phyloP scores from a whole-genome alignment of 352 stramenopile genomes.

The Pythium oligandrum region DNA sequence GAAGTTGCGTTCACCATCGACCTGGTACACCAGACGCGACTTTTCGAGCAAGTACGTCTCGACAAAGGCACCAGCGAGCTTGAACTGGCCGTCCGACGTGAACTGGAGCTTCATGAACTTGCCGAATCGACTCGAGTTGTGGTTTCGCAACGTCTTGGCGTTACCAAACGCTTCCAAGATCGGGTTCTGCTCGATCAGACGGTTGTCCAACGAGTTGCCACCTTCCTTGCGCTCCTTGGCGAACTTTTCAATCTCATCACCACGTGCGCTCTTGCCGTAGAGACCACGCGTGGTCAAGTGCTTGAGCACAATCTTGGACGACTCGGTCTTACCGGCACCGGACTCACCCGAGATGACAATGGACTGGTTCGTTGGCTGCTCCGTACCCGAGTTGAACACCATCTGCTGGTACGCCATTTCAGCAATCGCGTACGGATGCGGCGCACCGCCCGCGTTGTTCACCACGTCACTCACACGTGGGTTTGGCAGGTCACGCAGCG shows the following conservation, averaged over 20 bases:
- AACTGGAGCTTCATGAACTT: constrained; percentile 97
- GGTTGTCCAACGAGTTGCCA: constrained; percentile 67
- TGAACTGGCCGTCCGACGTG: constrained; percentile 79
- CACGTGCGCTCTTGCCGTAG: constrained; percentile 81
- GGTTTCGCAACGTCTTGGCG: constrained; percentile 92
- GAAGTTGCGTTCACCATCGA: constrained; percentile 92
- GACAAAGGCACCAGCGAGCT: constrained; percentile 80
- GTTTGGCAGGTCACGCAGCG: constrained; percentile 77
- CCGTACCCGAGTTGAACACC: constrained; percentile 83
- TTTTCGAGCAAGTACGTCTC: constrained; percentile 89
- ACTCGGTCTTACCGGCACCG: constrained; percentile 88
- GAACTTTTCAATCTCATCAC: constrained; percentile 55
- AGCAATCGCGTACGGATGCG: constrained; percentile 85
- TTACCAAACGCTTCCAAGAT: constrained; percentile 96
- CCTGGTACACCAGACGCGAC: constrained; percentile 85
- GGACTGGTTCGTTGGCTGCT: constrained; percentile 84
- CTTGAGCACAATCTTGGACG: constrained; percentile 88
- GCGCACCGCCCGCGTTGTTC: constrained; percentile 59
- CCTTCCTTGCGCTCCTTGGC: constrained; percentile 28
- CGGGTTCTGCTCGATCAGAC: constrained; percentile 89
- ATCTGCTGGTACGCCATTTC: constrained; percentile 92
- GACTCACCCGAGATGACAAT: constrained; percentile 86
- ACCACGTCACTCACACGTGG: constrained; percentile 77
- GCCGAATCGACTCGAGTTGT: constrained; percentile 94
- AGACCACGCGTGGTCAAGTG: constrained; percentile 82